Conservation (phyloP, 257 asterid genomes). For the Verbena officinalis region DNA sequence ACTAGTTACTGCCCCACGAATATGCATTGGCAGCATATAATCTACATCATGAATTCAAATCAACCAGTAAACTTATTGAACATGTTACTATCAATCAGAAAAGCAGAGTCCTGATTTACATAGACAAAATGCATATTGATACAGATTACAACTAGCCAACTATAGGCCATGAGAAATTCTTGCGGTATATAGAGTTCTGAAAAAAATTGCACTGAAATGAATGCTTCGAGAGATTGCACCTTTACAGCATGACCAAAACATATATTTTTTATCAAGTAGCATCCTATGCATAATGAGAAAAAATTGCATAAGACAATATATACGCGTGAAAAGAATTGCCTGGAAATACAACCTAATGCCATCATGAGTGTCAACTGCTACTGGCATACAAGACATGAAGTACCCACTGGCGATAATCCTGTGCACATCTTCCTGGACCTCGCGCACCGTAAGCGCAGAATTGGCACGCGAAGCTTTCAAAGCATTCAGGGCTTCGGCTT, state of each 20-base stretch:
- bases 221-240: neutral
- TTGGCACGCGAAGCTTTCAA: slow-evolving; percentile 88
- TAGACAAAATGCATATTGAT: neutral
- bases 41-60: neutral
- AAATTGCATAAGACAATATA: neutral
- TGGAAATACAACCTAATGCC: slow-evolving; percentile 92
- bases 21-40: neutral
- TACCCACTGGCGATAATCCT: slow-evolving; percentile 89
- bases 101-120: neutral
- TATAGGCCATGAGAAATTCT: neutral
- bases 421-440: slow-evolving; percentile 96
- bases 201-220: neutral
- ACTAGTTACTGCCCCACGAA: neutral
- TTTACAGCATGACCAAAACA: neutral
- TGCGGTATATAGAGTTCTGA: neutral
- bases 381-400: slow-evolving; percentile 92
- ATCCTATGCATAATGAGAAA: neutral
- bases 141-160: neutral
- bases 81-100: neutral
- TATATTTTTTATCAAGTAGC: neutral
- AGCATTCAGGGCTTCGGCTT: slow-evolving; percentile 77
- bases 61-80: neutral
- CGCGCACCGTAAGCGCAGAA: slow-evolving; percentile 86
- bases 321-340: slow-evolving; percentile 43
- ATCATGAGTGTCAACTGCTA: slow-evolving; percentile 94